phyloP scores from a whole-genome alignment of 345 rosid species.

The Ceriops decandra region DNA sequence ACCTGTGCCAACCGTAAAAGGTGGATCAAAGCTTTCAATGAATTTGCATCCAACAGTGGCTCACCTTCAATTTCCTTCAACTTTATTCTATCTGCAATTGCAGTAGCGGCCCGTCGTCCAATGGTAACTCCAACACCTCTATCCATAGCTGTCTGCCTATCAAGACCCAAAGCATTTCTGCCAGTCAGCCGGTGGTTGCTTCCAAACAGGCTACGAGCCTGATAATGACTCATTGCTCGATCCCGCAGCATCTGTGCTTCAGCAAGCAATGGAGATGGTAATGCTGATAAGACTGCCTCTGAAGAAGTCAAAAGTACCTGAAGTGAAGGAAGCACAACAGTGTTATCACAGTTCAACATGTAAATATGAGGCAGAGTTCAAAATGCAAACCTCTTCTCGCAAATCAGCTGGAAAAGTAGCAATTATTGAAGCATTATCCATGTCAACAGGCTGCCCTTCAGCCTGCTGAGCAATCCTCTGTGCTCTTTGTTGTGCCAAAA shows the following conservation, averaged over 20 bases:
- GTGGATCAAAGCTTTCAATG: constrained; percentile 72
- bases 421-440: constrained; percentile 97
- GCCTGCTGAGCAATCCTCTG: constrained; percentile 89
- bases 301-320: constrained; percentile 97
- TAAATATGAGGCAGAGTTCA: constrained; percentile 6
- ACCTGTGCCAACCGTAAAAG: constrained; percentile 90
- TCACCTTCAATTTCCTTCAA: constrained; percentile 84
- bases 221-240: constrained; percentile 97
- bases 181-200: constrained; percentile 69
- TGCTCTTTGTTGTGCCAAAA: constrained; percentile 95
- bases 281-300: constrained; percentile 86
- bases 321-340: constrained; percentile 19
- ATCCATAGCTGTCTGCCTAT: constrained; percentile 83
- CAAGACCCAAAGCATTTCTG: constrained; percentile 88
- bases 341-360: constrained; percentile 17
- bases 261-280: constrained; percentile 91
- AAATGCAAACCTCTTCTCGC: constrained; percentile 86
- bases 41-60: constrained; percentile 67
- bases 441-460: constrained; percentile 94
- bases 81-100: constrained; percentile 60
- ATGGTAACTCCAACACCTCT: constrained; percentile 89
- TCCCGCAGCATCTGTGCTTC: constrained; percentile 97
- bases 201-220: constrained; percentile 87
- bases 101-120: constrained; percentile 65
- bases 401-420: constrained; percentile 95